Conservation (phyloP, 1,284 basidiomycete species). For the Exobasidium cylindrosporum region DNA sequence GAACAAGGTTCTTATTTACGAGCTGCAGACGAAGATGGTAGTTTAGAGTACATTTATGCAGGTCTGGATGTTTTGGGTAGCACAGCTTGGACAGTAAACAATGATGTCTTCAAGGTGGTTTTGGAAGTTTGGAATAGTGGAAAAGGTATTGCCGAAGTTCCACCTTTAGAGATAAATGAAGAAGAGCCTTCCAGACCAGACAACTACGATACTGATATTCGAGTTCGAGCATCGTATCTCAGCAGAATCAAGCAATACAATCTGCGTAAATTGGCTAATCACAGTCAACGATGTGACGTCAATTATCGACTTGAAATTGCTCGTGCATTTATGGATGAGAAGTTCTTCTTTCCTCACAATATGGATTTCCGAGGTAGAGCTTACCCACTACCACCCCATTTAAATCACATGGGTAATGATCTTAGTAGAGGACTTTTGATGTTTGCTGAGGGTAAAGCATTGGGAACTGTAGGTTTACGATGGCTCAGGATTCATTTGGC, state of each 20-base stretch:
- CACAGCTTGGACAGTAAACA: constrained; percentile 89
- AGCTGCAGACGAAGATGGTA: constrained; percentile 71
- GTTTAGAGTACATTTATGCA: constrained; percentile 80
- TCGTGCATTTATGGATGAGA: constrained; percentile 78
- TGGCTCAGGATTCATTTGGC: constrained; percentile 93
- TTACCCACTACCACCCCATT: constrained; percentile 92
- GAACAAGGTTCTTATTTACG: constrained; percentile 82
- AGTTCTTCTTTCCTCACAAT: constrained; percentile 92
- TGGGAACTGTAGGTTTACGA: constrained; percentile 73
- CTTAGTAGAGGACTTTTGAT: constrained; percentile 81
- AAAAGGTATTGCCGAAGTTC: constrained; percentile 57
- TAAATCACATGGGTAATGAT: constrained; percentile 95
- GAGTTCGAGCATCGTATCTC: constrained; percentile 65
- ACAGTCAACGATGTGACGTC: constrained; percentile 85
- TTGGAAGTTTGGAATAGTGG: constrained; percentile 75
- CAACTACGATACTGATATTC: constrained; percentile 67
- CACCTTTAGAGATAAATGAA: constrained; percentile 32
- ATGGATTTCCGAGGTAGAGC: constrained; percentile 96
- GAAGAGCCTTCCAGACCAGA: constrained; percentile 64
- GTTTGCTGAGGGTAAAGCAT: constrained; percentile 76
- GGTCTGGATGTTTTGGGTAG: constrained; percentile 85
- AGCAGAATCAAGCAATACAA: constrained; percentile 64
- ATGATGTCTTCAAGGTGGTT: constrained; percentile 70
- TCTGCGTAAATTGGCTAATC: constrained; percentile 55
- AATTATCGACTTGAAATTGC: constrained; percentile 99